These are phyloP conservation scores for Pseudonitzschia multiseries DNA, from an alignment of 108 stramenopile genomes.

Conservation along the genomic window DNA sequence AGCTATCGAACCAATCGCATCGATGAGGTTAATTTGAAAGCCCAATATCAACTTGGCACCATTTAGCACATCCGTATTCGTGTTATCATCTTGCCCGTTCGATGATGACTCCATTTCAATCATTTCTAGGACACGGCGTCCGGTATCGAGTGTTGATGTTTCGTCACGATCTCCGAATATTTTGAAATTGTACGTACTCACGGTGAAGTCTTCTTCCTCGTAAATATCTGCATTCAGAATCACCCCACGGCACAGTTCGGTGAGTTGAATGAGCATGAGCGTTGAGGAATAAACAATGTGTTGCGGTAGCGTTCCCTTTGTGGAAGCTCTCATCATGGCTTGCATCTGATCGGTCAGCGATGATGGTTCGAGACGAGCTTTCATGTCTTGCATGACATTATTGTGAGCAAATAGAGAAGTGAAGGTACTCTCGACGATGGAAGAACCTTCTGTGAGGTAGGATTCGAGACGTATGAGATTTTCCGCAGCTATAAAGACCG, in stretches of 20 bases:
- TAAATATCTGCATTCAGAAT: slow-evolving; percentile 90
- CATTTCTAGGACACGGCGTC: slow-evolving; percentile 15
- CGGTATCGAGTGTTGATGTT: background rate
- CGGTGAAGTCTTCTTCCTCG: slow-evolving; percentile 92
- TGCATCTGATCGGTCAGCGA: slow-evolving; percentile 14
- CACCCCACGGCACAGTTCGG: slow-evolving; percentile 62
- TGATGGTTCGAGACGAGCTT: slow-evolving; percentile 20
- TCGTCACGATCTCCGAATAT: slow-evolving; percentile 32
- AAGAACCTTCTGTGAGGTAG: slow-evolving; percentile 64
- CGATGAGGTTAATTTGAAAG: slow-evolving; percentile 28
- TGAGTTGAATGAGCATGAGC: slow-evolving; percentile 60
- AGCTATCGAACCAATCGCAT: slow-evolving; percentile 21
- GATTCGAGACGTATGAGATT: slow-evolving; percentile 51
- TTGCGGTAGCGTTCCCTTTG: slow-evolving; percentile 48
- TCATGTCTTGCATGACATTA: slow-evolving; percentile 69
- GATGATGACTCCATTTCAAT: background rate
- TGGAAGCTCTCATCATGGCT: slow-evolving; percentile 6
- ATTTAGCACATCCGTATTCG: slow-evolving; percentile 7
- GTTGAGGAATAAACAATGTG: slow-evolving; percentile 60
- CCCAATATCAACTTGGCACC: slow-evolving; percentile 16
- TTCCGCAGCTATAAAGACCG: slow-evolving; percentile 38
- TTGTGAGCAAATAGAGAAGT: slow-evolving; percentile 83
- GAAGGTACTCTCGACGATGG: slow-evolving; percentile 82
- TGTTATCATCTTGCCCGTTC: background rate
- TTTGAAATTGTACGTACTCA: slow-evolving; percentile 37